Percentiles rank a stretch among this genome's conserved stretches.
These are phyloP conservation scores for Populus alba DNA, from an alignment of 345 rosid genomes.

Conservation along the genomic window DNA sequence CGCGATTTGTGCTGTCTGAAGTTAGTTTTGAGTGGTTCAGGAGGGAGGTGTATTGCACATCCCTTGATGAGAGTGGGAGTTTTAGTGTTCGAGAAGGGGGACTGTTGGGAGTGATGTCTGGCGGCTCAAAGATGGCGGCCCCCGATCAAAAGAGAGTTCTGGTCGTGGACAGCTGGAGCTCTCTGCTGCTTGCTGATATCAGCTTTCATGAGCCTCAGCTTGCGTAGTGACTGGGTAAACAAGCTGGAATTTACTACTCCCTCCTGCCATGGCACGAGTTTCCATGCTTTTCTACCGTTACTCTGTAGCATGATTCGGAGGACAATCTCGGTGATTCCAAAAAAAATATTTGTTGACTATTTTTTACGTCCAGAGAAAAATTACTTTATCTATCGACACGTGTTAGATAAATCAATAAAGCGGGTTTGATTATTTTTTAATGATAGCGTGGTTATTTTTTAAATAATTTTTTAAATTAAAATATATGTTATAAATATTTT, in stretches of 20 bases:
- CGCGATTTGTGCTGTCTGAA: background rate
- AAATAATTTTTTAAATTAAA: too few species aligned
- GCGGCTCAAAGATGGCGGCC: background rate
- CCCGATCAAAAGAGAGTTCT: background rate
- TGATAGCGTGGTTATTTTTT: too few species aligned
- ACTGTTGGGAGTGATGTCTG: constrained; percentile 6
- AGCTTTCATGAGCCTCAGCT: background rate
- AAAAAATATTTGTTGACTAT: too few species aligned
- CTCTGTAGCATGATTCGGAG: too few species aligned
- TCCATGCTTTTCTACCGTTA: too few species aligned
- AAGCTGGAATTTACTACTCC: background rate
- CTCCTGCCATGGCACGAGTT: background rate
- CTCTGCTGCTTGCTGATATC: background rate
- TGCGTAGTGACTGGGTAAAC: background rate
- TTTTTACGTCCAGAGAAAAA: too few species aligned
- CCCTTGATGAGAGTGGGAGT: background rate
- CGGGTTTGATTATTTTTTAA: too few species aligned
- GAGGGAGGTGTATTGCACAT: background rate
- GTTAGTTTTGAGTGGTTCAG: background rate
- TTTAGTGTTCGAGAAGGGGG: background rate
- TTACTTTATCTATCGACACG: too few species aligned
- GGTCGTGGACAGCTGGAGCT: background rate
- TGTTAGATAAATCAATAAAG: too few species aligned
- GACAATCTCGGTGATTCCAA: too few species aligned
- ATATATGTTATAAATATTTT: too few species aligned